Evolutionary conservation across 2,329 filamentous ascomycete genomes (phyloP).

Genomic region (Pseudogymnoascus sp.): DNA sequence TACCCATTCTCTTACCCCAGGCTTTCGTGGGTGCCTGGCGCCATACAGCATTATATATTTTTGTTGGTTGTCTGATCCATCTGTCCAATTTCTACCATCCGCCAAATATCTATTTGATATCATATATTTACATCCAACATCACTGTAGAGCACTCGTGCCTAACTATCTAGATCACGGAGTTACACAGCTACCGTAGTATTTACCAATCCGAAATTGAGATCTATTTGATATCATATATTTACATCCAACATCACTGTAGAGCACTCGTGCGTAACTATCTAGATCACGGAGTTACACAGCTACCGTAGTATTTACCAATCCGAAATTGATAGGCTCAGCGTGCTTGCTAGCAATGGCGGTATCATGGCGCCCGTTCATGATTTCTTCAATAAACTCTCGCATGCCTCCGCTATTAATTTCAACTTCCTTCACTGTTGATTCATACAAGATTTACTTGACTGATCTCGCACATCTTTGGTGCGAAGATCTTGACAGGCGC

Average conservation of each 20-base stretch:
- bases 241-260: not conserved
- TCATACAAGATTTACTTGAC: constrained; percentile 61
- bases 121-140: not conserved
- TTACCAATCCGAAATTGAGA: not conserved
- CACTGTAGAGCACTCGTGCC: not conserved
- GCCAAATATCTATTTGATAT: not conserved
- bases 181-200: not conserved
- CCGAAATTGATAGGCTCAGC: not conserved
- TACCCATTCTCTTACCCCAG: not conserved
- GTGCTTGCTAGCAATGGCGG: not conserved
- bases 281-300: not conserved
- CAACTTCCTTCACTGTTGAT: constrained; percentile 43
- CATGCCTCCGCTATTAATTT: constrained; percentile 56
- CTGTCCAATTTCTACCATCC: not conserved
- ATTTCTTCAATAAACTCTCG: not conserved
- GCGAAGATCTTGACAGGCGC: constrained; percentile 52
- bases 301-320: not conserved
- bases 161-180: not conserved
- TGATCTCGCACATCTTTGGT: constrained; percentile 67
- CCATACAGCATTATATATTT: not conserved
- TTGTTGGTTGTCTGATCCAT: not conserved
- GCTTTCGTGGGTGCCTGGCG: not conserved
- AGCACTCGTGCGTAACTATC: not conserved
- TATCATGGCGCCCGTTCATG: constrained; percentile 5
- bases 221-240: not conserved